Evolutionary conservation across 2,329 filamentous ascomycete species (phyloP).

Genomic region (Cladophialophora immunda): DNA sequence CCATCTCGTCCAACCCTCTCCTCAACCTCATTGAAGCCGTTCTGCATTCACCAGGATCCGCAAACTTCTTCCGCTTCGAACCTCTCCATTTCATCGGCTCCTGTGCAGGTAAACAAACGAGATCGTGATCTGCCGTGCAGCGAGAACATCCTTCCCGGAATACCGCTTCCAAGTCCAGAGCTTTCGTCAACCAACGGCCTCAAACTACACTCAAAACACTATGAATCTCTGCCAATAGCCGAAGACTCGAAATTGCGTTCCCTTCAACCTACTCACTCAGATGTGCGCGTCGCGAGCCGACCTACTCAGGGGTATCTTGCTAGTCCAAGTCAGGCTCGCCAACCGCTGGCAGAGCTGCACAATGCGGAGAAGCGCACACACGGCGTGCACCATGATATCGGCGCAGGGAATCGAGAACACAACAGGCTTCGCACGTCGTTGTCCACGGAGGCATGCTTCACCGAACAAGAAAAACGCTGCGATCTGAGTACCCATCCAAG

Average conservation of each 20-base stretch:
- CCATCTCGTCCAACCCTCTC: constrained; percentile 14
- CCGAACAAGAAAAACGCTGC: not conserved
- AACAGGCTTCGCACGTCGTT: constrained; percentile 5
- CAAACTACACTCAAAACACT: not conserved
- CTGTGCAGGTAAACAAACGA: constrained; percentile 25
- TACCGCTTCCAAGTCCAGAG: constrained; percentile 9
- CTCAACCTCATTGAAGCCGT: constrained; percentile 24
- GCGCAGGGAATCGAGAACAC: not conserved
- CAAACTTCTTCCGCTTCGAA: constrained; percentile 29
- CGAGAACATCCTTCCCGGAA: not conserved
- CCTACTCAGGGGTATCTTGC: not conserved
- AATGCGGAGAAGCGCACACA: constrained; percentile 24
- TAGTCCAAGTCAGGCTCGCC: constrained; percentile 5
- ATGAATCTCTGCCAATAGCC: not conserved
- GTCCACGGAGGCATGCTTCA: constrained; percentile 2
- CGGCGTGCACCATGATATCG: not conserved
- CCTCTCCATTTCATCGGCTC: constrained; percentile 27
- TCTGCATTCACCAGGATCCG: constrained; percentile 28
- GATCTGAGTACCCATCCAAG: not conserved
- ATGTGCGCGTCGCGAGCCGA: not conserved
- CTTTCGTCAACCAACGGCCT: not conserved
- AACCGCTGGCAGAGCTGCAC: constrained; percentile 17
- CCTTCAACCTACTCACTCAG: not conserved
- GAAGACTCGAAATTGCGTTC: not conserved
- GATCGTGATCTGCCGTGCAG: constrained; percentile 18